Evolutionary conservation across 768 basidiomycete genomes (phyloP).

Genomic region (Trametes cinnabarina): DNA sequence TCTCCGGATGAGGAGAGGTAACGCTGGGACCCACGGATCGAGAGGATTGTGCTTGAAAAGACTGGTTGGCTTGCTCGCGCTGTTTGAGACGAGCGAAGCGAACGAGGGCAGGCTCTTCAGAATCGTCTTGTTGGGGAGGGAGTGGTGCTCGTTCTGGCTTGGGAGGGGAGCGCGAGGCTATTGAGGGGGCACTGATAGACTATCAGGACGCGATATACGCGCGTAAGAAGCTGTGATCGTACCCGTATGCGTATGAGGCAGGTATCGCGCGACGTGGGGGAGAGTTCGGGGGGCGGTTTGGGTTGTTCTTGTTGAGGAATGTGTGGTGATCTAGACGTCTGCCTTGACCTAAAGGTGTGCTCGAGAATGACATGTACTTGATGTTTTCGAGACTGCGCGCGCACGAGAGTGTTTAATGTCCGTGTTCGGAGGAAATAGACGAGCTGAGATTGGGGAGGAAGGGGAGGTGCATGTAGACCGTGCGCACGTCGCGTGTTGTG

Average conservation of each 20-base stretch:
- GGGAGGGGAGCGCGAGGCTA: conserved; percentile 57
- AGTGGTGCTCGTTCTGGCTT: conserved; percentile 43
- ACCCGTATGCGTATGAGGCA: conserved; percentile 74
- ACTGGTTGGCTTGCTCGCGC: conserved; percentile 37
- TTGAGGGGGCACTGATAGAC: conserved; percentile 50
- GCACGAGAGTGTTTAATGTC: background rate
- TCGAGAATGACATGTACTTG: conserved; percentile 78
- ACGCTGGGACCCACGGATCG: conserved; percentile 29
- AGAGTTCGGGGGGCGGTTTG: conserved; percentile 29
- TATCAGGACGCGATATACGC: conserved; percentile 23
- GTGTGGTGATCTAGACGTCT: conserved; percentile 81
- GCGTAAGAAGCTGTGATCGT: conserved; percentile 26
- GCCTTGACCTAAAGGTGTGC: conserved; percentile 80
- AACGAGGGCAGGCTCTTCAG: conserved; percentile 45
- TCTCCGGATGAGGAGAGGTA: conserved; percentile 50
- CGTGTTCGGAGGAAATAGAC: background rate
- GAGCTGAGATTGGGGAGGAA: conserved; percentile 2
- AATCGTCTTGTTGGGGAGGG: conserved; percentile 39
- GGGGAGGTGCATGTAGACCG: conserved; percentile 15
- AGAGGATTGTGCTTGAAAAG: conserved; percentile 18
- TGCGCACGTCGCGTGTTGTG: conserved; percentile 21
- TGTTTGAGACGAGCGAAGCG: conserved; percentile 49
- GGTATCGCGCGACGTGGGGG: conserved; percentile 43
- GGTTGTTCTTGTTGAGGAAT: conserved; percentile 62
- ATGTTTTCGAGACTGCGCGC: conserved; percentile 14